phyloP scores from a whole-genome alignment of 1,284 basidiomycete genomes.

The Fomitiporia mediterranea region DNA sequence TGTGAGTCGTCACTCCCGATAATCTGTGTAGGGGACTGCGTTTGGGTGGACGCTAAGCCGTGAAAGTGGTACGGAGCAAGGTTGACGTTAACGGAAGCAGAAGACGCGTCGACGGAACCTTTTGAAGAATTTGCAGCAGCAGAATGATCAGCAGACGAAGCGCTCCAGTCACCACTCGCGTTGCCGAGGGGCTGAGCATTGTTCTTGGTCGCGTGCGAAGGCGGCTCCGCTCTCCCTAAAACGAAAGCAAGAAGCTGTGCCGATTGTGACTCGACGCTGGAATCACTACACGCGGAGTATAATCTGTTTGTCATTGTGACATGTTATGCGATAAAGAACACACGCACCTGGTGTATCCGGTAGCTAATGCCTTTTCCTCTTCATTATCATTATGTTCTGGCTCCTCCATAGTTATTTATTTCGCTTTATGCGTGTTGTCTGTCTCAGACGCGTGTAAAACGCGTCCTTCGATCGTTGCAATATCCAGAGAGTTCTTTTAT shows the following conservation, averaged over 20 bases:
- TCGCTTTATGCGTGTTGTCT: not conserved
- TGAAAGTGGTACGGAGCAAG: constrained; percentile 52
- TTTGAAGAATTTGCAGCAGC: too few relatives aligned
- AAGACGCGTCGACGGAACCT: not conserved
- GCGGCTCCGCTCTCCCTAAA: constrained; percentile 12
- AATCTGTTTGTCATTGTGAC: not conserved
- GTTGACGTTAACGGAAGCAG: constrained; percentile 22
- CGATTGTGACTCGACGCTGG: constrained; percentile 18
- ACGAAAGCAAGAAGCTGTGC: constrained; percentile 17
- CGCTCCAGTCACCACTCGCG: too few relatives aligned
- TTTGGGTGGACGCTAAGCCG: constrained; percentile 48
- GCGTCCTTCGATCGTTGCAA: not conserved
- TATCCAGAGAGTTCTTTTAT: not conserved
- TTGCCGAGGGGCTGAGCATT: not conserved
- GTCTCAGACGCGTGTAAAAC: not conserved
- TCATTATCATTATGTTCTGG: constrained; percentile 1
- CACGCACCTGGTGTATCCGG: not conserved
- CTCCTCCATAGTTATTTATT: constrained; percentile 2
- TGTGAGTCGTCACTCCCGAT: constrained; percentile 38
- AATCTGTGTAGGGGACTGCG: constrained; percentile 34
- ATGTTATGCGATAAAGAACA: not conserved
- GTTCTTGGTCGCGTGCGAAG: constrained; percentile 3
- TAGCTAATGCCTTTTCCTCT: not conserved
- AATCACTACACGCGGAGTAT: not conserved
- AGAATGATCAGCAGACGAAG: constrained; percentile 4